Conservation (phyloP, 2,329 filamentous ascomycete genomes). For the Pseudogymnoascus sp. region DNA sequence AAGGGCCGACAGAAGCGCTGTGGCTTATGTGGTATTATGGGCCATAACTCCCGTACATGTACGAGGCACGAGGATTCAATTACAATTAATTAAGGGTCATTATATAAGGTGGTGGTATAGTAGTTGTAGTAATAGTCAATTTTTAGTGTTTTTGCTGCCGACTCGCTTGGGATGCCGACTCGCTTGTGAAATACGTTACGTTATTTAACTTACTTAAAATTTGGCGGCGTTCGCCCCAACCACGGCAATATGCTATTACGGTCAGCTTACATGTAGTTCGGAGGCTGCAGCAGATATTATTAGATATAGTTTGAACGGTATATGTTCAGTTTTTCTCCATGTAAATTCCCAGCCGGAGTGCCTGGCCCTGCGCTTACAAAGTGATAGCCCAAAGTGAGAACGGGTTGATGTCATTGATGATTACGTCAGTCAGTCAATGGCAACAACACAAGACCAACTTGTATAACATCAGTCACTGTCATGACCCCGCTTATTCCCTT, state of each 20-base stretch:
- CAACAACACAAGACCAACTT: neutral
- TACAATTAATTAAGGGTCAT: too few relatives aligned
- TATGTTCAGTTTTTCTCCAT: neutral
- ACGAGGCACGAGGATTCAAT: too few relatives aligned
- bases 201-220: neutral
- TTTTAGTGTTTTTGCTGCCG: too few relatives aligned
- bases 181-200: too few relatives aligned
- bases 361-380: neutral
- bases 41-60: too few relatives aligned
- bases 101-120: too few relatives aligned
- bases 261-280: too few relatives aligned
- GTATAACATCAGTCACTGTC: neutral
- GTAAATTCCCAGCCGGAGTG: neutral
- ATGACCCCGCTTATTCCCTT: neutral
- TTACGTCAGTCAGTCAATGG: neutral
- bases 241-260: neutral
- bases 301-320: neutral
- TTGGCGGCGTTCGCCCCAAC: neutral
- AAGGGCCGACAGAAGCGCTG: too few relatives aligned
- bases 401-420: neutral
- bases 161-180: too few relatives aligned
- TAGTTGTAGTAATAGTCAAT: too few relatives aligned
- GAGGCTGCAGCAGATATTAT: neutral
- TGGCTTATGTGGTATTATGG: too few relatives aligned
- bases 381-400: neutral